Evolutionary conservation across 345 rosid genomes (phyloP).

Genomic region (Ceriops zippeliana): DNA sequence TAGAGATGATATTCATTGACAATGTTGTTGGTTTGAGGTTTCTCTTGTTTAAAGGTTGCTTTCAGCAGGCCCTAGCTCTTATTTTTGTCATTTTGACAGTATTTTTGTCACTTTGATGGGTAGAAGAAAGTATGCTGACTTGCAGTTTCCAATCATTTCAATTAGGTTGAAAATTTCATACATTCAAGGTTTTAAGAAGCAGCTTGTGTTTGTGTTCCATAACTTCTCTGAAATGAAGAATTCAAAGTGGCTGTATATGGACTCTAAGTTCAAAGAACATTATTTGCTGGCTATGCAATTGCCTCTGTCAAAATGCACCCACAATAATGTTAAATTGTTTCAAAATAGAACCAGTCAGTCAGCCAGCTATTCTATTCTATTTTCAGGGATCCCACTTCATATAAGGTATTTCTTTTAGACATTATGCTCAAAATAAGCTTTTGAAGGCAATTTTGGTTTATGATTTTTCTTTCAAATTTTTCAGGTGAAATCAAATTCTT

Average conservation of each 20-base stretch:
- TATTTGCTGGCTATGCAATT: constrained; percentile 53
- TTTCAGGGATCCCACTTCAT: constrained; percentile 15
- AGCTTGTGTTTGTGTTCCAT: constrained; percentile 58
- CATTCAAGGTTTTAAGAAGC: constrained; percentile 47
- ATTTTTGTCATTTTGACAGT: constrained; percentile 50
- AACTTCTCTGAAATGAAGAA: constrained; percentile 51
- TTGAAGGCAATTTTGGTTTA: no score
- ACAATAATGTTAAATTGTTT: constrained; percentile 51
- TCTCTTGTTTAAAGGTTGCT: constrained; percentile 72
- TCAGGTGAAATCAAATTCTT: no score
- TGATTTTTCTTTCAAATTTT: no score
- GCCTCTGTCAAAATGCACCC: constrained; percentile 62
- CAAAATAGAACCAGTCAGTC: constrained; percentile 42
- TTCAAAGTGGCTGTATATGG: constrained; percentile 61
- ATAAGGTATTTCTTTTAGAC: constrained; percentile 32
- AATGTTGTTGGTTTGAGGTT: no score
- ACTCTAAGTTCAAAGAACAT: constrained; percentile 45
- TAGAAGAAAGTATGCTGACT: no score
- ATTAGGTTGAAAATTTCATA: constrained; percentile 64
- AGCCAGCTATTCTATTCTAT: constrained; percentile 27
- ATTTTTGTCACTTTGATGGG: constrained; percentile 43
- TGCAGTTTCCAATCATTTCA: constrained; percentile 44
- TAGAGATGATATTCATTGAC: no score
- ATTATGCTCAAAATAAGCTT: no score
- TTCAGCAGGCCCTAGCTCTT: constrained; percentile 62